Base-by-base conservation (phyloP, 345 rosid genomes). In the Cardamine chenopodiifolia region DNA sequence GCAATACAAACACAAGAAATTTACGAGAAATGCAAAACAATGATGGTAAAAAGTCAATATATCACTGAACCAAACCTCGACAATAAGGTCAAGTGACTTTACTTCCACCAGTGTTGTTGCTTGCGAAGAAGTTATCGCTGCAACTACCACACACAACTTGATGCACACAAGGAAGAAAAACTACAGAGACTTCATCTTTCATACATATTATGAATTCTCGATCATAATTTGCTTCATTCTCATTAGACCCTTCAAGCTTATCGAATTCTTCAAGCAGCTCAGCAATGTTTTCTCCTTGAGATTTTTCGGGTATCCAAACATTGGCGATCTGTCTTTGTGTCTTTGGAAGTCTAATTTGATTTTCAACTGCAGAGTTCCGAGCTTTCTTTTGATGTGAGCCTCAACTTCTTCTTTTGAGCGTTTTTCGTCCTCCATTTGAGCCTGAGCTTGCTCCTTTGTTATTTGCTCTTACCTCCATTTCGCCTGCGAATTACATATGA, bases 161-260 rank as follows among this genome's bases (percentile, higher is more conserved):
- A 81, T 92, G 97, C 0, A 90, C 85, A 71, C 96, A 92, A 2
- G 93, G 93, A 65, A 92, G 87, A 53, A 92, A 89, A 69, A 92
- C 86, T 64, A 92, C 55, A 4, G 87, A 85, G 42, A 88, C 96
- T 82, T 86, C 97, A 37, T 89, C 88, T 72, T 86, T 88, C 81
- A 42, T 71, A 72, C 96, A 92, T 4, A 89, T 75, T 37, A 88
- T 80, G 88, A 96, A 92, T 57, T 84, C 83, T 62, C 93, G 76
- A 67, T 83, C 82, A 44, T 79, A 26, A 70, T 65, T 68, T 53
- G 63, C 80, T 31, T 66, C 88, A 53, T 78, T 83, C 72, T 83
- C 84, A 23, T 61, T 20, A 22, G 74, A 29, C 57, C 74, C 79
- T 68, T 75, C 79, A 29, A 75, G 79, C 69, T 31, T 75, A 52